A percentile compares a stretch with the other conserved stretches of the same genome.
phyloP scores from a whole-genome alignment of 2,329 filamentous ascomycete species.

The Aspergillus sp. region DNA sequence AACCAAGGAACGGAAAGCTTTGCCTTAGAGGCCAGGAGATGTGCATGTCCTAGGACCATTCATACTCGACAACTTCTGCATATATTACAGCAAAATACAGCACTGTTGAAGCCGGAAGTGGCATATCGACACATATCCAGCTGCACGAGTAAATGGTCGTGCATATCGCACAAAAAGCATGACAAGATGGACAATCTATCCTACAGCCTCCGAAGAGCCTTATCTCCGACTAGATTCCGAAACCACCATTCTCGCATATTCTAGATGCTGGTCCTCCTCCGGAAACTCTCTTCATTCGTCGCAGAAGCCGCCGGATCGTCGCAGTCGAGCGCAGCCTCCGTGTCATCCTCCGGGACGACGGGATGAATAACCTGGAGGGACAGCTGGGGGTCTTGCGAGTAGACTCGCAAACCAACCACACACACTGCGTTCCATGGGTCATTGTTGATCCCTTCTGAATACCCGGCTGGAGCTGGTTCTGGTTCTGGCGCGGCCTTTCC shows the following conservation, averaged over 20 bases:
- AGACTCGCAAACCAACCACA: conserved; percentile 51
- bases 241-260: too few relatives aligned
- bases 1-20: too few relatives aligned
- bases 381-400: conserved; percentile 42
- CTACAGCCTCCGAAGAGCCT: not conserved
- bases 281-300: conserved; percentile 17
- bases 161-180: too few relatives aligned
- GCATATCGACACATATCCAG: too few relatives aligned
- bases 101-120: not conserved
- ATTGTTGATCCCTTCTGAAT: conserved; percentile 12
- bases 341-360: conserved; percentile 28
- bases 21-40: too few relatives aligned
- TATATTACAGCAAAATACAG: too few relatives aligned
- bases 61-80: too few relatives aligned
- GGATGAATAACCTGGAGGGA: conserved; percentile 45
- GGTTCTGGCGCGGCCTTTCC: too few relatives aligned
- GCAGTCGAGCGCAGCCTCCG: conserved; percentile 34
- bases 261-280: too few relatives aligned
- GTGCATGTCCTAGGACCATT: too few relatives aligned
- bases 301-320: conserved; percentile 32
- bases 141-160: too few relatives aligned
- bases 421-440: conserved; percentile 53
- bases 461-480: conserved; percentile 5
- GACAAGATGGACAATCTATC: not conserved
- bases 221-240: not conserved